Conservation (phyloP, 257 asterid species). For the Fraxinus americana region DNA sequence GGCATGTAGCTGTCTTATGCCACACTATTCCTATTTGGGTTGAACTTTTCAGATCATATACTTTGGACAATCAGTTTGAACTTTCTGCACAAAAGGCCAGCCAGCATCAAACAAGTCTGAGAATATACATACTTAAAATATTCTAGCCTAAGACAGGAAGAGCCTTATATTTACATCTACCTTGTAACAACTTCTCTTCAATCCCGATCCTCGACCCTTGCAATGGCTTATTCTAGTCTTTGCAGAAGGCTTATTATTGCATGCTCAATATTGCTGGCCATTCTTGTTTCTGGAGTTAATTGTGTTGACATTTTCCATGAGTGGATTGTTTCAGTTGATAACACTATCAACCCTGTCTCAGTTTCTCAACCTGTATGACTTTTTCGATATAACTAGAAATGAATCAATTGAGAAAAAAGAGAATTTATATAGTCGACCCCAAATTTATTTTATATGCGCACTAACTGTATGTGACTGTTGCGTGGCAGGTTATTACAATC, state of each 20-base stretch:
- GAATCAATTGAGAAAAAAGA: neutral
- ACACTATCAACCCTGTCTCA: slow-evolving; percentile 26
- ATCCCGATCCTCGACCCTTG: neutral
- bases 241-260: slow-evolving; percentile 8
- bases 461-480: neutral
- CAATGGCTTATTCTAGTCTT: slow-evolving; percentile 27
- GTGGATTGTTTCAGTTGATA: slow-evolving; percentile 41
- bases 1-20: slow-evolving; percentile 4
- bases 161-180: neutral
- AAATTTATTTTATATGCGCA: neutral
- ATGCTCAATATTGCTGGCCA: slow-evolving; percentile 11
- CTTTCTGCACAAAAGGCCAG: neutral
- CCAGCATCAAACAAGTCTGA: neutral
- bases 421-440: neutral
- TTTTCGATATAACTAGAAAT: too few relatives aligned
- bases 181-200: neutral
- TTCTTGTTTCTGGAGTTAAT: slow-evolving; percentile 21
- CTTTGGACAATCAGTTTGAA: slow-evolving; percentile 13
- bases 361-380: slow-evolving; percentile 30
- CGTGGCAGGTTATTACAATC: slow-evolving; percentile 60
- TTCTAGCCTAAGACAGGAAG: neutral
- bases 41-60: slow-evolving; percentile 13
- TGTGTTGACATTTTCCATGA: slow-evolving; percentile 36
- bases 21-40: neutral
- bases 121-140: neutral